Evolutionary conservation across 176 grass and related monocot genomes (phyloP).

Genomic region (Metroxylon sagu): DNA sequence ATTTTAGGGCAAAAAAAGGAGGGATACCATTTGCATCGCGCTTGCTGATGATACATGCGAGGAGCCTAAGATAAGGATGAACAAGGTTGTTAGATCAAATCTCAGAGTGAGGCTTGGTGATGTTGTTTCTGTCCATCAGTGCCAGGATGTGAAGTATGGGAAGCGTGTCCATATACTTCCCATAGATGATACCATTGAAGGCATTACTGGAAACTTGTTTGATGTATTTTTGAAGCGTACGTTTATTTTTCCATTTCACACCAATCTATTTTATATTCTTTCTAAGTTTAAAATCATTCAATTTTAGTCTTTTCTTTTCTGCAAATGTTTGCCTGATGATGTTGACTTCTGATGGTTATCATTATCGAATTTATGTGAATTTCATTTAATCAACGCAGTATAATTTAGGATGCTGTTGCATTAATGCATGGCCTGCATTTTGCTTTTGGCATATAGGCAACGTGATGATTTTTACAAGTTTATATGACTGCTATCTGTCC

Average conservation of each 20-base stretch:
- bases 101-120: not conserved
- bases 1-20: constrained; percentile 1
- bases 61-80: constrained; percentile 8
- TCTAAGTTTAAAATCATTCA: too few species aligned
- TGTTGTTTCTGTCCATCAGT: constrained; percentile 3
- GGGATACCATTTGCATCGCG: constrained; percentile 2
- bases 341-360: too few species aligned
- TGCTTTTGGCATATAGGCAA: too few species aligned
- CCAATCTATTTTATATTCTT: too few species aligned
- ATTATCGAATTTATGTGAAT: too few species aligned
- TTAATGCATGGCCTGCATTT: too few species aligned
- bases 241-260: not conserved
- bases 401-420: too few species aligned
- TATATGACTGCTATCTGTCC: too few species aligned
- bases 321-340: too few species aligned
- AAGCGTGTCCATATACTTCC: constrained; percentile 7
- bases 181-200: constrained; percentile 9
- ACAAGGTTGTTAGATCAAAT: constrained; percentile 3
- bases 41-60: constrained; percentile 10
- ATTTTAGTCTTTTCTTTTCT: too few species aligned
- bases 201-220: constrained; percentile 5
- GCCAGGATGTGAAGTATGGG: constrained; percentile 6
- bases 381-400: too few species aligned
- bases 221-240: constrained; percentile 10
- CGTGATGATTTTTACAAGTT: too few species aligned